These are phyloP conservation scores for Aspergillus japonicus DNA, from an alignment of 2,329 filamentous ascomycete genomes.

Conservation along the genomic window DNA sequence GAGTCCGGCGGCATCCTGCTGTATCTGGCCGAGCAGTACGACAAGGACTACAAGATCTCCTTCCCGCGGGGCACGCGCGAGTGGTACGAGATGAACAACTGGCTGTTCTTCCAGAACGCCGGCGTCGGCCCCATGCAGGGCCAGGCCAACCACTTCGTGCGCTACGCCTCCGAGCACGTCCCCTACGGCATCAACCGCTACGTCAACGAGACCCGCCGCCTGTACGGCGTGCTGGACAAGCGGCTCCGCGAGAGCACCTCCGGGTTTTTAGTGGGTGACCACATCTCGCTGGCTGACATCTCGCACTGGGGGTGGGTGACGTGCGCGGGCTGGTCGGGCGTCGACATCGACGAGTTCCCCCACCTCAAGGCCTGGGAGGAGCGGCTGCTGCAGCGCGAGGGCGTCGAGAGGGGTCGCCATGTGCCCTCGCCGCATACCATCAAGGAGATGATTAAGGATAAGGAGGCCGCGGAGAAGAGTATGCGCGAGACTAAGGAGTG, in stretches of 20 bases:
- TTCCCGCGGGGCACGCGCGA: conserved; percentile 72
- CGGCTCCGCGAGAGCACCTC: conserved; percentile 58
- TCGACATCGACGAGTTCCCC: conserved; percentile 74
- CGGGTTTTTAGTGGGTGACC: conserved; percentile 53
- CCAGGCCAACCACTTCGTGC: conserved; percentile 78
- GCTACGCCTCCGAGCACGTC: conserved; percentile 80
- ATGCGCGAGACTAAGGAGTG: conserved; percentile 58
- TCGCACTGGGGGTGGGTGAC: conserved; percentile 77
- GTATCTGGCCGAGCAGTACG: conserved; percentile 80
- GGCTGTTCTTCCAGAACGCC: conserved; percentile 76
- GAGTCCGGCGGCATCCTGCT: conserved; percentile 82
- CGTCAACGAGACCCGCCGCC: conserved; percentile 75
- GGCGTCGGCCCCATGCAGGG: conserved; percentile 81
- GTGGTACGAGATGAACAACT: conserved; percentile 76
- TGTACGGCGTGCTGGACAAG: conserved; percentile 75
- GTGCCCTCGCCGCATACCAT: conserved; percentile 65
- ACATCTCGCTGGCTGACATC: conserved; percentile 65
- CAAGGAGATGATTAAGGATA: conserved; percentile 59
- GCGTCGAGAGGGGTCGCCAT: conserved; percentile 71
- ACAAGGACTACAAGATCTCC: conserved; percentile 76
- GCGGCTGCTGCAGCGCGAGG: conserved; percentile 66
- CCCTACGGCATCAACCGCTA: conserved; percentile 81
- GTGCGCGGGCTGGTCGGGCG: conserved; percentile 56
- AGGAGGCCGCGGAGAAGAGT: conserved; percentile 57
- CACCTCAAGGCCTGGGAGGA: conserved; percentile 74